A percentile compares a stretch with the other conserved stretches of the same genome.
These are phyloP conservation scores for Saccharomyces hybrid DNA, from an alignment of 1,139 yeast genomes.

Conservation along the genomic window DNA sequence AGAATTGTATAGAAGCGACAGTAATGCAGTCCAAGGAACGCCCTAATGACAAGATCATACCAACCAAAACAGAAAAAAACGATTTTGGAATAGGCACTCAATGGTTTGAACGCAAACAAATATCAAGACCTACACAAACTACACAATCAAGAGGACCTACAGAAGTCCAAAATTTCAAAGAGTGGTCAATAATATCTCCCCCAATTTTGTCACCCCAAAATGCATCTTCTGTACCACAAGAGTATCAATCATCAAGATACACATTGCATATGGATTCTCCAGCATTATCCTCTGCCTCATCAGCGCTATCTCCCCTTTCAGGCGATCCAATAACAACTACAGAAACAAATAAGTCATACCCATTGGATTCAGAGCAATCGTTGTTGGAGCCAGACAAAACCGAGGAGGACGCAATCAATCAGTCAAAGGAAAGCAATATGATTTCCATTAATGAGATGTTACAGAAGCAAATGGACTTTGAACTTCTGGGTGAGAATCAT, in stretches of 20 bases:
- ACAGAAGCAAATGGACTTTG: conserved; percentile 11
- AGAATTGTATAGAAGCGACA: conserved; percentile 30
- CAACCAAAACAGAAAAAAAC: conserved; percentile 18
- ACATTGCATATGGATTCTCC: neutral
- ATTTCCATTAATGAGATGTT: neutral
- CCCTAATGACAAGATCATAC: conserved; percentile 14
- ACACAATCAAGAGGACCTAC: neutral
- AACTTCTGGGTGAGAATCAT: conserved; percentile 19
- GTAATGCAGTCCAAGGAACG: conserved; percentile 28
- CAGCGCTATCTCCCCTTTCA: conserved; percentile 1
- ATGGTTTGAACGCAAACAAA: conserved; percentile 13
- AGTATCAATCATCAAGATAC: neutral
- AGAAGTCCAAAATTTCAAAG: neutral
- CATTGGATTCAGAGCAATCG: neutral
- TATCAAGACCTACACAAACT: neutral
- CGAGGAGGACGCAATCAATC: neutral
- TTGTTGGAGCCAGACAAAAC: neutral
- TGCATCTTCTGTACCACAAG: neutral
- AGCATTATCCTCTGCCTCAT: neutral
- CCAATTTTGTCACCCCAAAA: neutral
- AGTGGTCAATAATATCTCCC: neutral
- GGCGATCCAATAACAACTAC: neutral
- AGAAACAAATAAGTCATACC: neutral
- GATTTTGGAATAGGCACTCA: conserved; percentile 23
- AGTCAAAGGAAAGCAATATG: neutral